Evolutionary conservation across 768 basidiomycete genomes (phyloP), one percentile per base, ranked within the genome.

Genomic region (Asterophora lycoperdoides): DNA sequence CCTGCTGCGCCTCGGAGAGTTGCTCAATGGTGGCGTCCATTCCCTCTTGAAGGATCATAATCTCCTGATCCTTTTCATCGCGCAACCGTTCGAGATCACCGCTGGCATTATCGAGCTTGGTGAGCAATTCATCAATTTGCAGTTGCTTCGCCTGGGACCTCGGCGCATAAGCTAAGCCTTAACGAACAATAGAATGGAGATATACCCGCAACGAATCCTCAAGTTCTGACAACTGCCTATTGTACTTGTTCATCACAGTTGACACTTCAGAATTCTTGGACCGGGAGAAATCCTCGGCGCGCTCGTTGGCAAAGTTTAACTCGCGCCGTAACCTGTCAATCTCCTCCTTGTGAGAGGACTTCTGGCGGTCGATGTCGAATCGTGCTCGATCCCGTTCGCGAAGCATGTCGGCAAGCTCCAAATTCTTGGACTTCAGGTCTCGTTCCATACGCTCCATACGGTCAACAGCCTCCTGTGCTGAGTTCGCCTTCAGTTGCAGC

Each of bases 401-500:
- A 57, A 99, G 87, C 96, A 99, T 99, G 64, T 98, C 96, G 18
- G 96, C 96, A 15, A 99, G 74, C 66, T 98, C 96, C 47, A 99
- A 68, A 63, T 97, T 99, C 79, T 99, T 99, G n/a, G 90, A 78
- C 71, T 98, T 99, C 58, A 98, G 74, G 64, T 99, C 96, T 29
- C 93, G 77, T 64, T 99, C 96, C 93, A 98, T 98, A 49, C 94
- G 77, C 67, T 98, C 96, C 93, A 99, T 97, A 56, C 85, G 85
- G 66, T 99, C 95, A 38, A 98, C 87, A 23, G 94, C 90, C 68
- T 98, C 96, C 65, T 98, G 95, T 0, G 96, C 94, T 30, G 94
- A 96, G 63, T 94, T 96, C 14, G 96, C 96, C 66, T 96, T 97
- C 53, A 98, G 79, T 64, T 98, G 94, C 79, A 97, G 80, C 56